Evolutionary conservation across 306 rosid genomes (phyloP).

Genomic region (Vigna mungo): DNA sequence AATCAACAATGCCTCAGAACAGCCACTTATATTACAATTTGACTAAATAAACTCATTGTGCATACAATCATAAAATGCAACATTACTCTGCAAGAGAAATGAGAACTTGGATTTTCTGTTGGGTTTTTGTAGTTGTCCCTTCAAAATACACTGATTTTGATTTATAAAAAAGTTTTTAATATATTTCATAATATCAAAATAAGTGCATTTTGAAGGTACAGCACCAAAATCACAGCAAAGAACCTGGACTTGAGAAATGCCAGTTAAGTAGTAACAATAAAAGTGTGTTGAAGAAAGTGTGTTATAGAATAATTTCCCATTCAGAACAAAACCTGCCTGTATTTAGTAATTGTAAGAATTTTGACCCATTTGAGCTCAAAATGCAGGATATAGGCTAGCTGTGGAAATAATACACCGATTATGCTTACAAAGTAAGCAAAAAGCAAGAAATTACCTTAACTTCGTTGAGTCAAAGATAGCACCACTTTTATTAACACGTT

Average conservation of each 20-base stretch:
- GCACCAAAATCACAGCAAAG: too few species aligned
- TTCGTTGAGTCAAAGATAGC: constrained; percentile 86
- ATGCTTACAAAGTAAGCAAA: constrained; percentile 25
- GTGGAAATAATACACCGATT: constrained; percentile 14
- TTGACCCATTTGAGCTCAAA: constrained; percentile 20
- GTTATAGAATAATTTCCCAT: not conserved
- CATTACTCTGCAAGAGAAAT: constrained; percentile 15
- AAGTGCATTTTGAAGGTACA: too few species aligned
- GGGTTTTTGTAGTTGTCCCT: too few species aligned
- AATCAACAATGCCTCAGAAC: constrained; percentile 27
- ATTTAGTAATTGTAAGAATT: not conserved
- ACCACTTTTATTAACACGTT: constrained; percentile 90
- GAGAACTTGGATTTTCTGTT: too few species aligned
- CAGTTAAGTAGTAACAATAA: too few species aligned
- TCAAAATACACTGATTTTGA: too few species aligned
- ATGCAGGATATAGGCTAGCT: not conserved
- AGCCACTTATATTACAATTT: constrained; percentile 10
- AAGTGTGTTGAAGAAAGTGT: too few species aligned
- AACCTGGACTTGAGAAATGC: too few species aligned
- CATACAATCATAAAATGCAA: constrained; percentile 23
- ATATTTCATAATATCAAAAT: too few species aligned
- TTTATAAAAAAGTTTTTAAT: too few species aligned
- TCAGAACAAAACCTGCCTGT: not conserved
- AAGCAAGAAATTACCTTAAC: constrained; percentile 59
- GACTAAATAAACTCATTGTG: constrained; percentile 4